Conservation (phyloP, 2,329 filamentous ascomycete species). For the Calcarisporium arbuscula region DNA sequence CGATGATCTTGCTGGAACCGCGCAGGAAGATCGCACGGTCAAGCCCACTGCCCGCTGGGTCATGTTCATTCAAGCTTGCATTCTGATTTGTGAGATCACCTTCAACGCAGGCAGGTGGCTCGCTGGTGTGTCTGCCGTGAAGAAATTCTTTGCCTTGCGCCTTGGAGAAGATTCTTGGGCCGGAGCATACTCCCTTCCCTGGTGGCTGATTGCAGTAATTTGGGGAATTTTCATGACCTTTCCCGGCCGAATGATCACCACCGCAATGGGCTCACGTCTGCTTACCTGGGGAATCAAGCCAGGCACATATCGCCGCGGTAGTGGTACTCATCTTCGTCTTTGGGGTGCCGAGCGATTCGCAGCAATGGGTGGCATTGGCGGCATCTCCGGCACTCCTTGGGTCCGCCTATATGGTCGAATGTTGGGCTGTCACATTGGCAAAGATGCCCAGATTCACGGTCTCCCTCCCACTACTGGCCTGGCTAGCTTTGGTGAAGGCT, state of each 20-base stretch:
- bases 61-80: slow-evolving; percentile 10
- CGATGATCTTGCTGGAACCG: slow-evolving; percentile 10
- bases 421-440: slow-evolving; percentile 13
- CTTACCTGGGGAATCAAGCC: slow-evolving; percentile 12
- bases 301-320: slow-evolving; percentile 12
- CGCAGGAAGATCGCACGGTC: slow-evolving; percentile 9
- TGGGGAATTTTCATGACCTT: slow-evolving; percentile 11
- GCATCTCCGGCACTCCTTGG: slow-evolving; percentile 14
- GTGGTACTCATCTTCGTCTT: slow-evolving; percentile 11
- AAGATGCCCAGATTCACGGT: slow-evolving; percentile 13
- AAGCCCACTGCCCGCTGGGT: slow-evolving; percentile 13
- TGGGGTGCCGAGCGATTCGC: slow-evolving; percentile 13
- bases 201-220: slow-evolving; percentile 9
- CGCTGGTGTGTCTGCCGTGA: slow-evolving; percentile 4
- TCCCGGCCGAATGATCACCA: slow-evolving; percentile 12
- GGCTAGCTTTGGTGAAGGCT: slow-evolving; percentile 13
- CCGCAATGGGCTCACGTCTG: slow-evolving; percentile 5
- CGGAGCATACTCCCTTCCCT: slow-evolving; percentile 6
- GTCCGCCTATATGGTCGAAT: slow-evolving; percentile 11
- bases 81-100: slow-evolving; percentile 9
- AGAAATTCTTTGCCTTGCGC: slow-evolving; percentile 10
- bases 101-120: slow-evolving; percentile 10
- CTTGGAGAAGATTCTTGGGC: slow-evolving; percentile 10
- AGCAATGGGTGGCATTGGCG: slow-evolving; percentile 5
- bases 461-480: slow-evolving; percentile 13